Evolutionary conservation across 148 eudicot genomes (phyloP), one percentile per base, ranked within the genome.

Genomic region (Salicornia ramosissima): DNA sequence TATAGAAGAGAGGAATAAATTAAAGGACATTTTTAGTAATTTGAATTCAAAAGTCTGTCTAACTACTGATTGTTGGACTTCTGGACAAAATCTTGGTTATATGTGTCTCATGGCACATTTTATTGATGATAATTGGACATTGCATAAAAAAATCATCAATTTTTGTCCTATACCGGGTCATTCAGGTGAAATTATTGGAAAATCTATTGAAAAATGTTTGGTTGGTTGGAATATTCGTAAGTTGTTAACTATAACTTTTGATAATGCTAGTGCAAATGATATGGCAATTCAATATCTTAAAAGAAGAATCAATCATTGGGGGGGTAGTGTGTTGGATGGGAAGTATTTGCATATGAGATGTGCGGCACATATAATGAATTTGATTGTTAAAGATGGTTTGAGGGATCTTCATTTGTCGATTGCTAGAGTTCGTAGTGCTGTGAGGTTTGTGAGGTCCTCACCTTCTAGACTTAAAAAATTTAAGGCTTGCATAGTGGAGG

Each of bases 31-130:
- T 15, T 40, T 70, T 11, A 57, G 25, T 7, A 70, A 40, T 8
- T 12, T 70, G 16, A 57, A 65, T 57, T 70, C 65, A 14, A 43
- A 65, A 26, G 73, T 70, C 6, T 70, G 65, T 56, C 46, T 64
- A 3, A 71, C 58, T 7, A 57, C 71, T 0, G 69, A 75, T 31
- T 42, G 70, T 14, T 76, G 79, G 74, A 76, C 70, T n/a, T 70
- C 36, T 0, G 2, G 25, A 5, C 74, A 76, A 31, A 57, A 42
- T 7, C 43, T 72, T 10, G 39, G 21, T 15, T 72, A 72, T 77
- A 72, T 77, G 73, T 60, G 64, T 52, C 40, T 72, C 5, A 72
- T 69, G 10, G 26, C 70, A 2, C 58, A 76, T 64, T 70, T 36
- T 13, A 52, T 76, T 70, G 69, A 76, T 59, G 64, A 47, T 25